Base-by-base conservation (phyloP, 257 asterid species). In the Forsythia viridissima region DNA sequence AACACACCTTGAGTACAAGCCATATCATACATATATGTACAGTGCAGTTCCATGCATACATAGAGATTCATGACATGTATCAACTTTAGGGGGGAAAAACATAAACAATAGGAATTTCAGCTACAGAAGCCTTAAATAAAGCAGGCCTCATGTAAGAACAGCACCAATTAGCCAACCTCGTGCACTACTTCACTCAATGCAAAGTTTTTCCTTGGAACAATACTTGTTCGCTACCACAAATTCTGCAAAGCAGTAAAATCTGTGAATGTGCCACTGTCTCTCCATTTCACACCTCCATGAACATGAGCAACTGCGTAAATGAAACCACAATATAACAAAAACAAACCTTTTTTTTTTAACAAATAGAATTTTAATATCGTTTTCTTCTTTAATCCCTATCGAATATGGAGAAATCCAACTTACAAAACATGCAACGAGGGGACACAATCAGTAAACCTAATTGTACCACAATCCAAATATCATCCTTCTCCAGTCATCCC, bases 201-300 rank as follows among this genome's bases (percentile, higher is more conserved):
- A 87, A 80, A 95, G 88, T 66, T 89, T 95, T 81, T 95, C 97
- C 86, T 90, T 92, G 73, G 94, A 88, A 82, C 94, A 91, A 83
- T 89, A 95, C 87, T 88, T 93, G 75, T 88, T 90, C 79, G 86
- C 94, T 79, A 92, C 87, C 90, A 95, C 83, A 90, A 87, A 85
- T 85, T 95, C 98, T 12, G 98, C 93, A 18, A 92, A 42, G 94
- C 87, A 80, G 92, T 91, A 78, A 95, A 95, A 86, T 95, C 98
- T 3, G 93, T 93, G 88, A 93, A 95, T 8, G 99, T 95, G 77
- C 99, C 99, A 95, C 30, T 79, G 93, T 81, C 99, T 92, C 84
- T 98, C 99, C 98, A 95, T 89, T 88, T 95, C 99, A 81, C 99
- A 70, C 99, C 99, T 83, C 99, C 99, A 77, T 98, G 97, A 79